A percentile compares a stretch with the other conserved stretches of the same genome.
phyloP scores from a whole-genome alignment of 2,329 filamentous ascomycete species.

The Cladophialophora psammophila region DNA sequence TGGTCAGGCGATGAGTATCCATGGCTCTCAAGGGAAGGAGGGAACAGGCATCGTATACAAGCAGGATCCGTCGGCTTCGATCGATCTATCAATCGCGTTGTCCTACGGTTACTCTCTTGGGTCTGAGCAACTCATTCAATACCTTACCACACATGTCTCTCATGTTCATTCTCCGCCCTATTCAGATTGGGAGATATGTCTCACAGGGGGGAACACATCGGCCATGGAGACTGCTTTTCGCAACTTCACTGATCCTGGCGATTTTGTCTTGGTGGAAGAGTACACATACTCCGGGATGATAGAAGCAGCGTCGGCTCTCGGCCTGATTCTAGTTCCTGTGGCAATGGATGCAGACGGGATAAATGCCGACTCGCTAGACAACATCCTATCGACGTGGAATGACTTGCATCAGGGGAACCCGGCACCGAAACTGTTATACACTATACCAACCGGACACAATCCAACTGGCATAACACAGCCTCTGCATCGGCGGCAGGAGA shows the following conservation, averaged over 20 bases:
- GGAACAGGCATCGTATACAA: not conserved
- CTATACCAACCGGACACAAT: slow-evolving; percentile 13
- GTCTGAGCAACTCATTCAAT: slow-evolving; percentile 17
- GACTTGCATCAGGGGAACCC: not conserved
- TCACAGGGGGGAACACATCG: not conserved
- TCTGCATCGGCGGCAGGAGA: not conserved
- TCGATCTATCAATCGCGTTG: slow-evolving; percentile 9
- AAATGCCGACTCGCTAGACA: not conserved
- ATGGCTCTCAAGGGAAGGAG: not conserved
- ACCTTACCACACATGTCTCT: slow-evolving; percentile 8
- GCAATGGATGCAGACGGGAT: not conserved
- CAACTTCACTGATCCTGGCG: slow-evolving; percentile 13
- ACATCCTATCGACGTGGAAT: not conserved
- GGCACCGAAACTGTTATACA: not conserved
- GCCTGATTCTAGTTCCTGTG: not conserved
- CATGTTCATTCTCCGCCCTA: slow-evolving; percentile 8
- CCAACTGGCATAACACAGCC: slow-evolving; percentile 1
- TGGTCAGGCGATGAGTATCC: not conserved
- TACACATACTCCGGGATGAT: slow-evolving; percentile 13
- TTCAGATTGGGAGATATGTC: slow-evolving; percentile 1
- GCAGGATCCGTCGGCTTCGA: slow-evolving; percentile 8
- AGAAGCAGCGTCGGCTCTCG: slow-evolving; percentile 5
- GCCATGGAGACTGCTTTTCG: slow-evolving; percentile 5
- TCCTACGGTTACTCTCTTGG: slow-evolving; percentile 16
- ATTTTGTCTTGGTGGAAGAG: slow-evolving; percentile 14